These are phyloP conservation scores for Priceomyces fermenticarens DNA, from an alignment of 805 yeast genomes.

Conservation along the genomic window DNA sequence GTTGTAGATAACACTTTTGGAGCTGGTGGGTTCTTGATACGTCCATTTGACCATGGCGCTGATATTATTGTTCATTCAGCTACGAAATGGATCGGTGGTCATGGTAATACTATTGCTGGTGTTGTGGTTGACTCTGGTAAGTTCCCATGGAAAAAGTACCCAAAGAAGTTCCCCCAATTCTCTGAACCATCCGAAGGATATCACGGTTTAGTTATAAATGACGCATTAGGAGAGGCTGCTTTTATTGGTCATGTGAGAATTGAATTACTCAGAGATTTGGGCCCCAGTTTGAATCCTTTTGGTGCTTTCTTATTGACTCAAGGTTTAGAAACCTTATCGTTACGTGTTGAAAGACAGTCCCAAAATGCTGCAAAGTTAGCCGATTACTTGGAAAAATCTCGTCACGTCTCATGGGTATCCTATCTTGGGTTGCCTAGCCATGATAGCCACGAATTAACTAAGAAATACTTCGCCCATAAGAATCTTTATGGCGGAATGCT, in stretches of 20 bases:
- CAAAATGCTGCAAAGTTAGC: conserved; percentile 81
- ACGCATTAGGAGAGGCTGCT: conserved; percentile 77
- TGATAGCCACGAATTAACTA: conserved; percentile 75
- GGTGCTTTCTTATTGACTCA: conserved; percentile 82
- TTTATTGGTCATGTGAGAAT: conserved; percentile 77
- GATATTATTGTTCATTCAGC: conserved; percentile 93
- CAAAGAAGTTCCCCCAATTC: conserved; percentile 88
- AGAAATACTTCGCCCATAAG: conserved; percentile 63
- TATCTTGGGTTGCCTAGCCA: conserved; percentile 86
- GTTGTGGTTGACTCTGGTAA: conserved; percentile 86
- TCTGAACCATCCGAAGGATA: conserved; percentile 90
- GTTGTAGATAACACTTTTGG: conserved; percentile 97
- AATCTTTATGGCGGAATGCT: conserved; percentile 78
- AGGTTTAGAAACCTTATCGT: conserved; percentile 91
- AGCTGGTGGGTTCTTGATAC: conserved; percentile 87
- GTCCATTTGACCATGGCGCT: conserved; percentile 86
- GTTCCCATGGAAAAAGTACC: conserved; percentile 85
- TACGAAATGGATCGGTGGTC: conserved; percentile 98
- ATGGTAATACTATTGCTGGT: conserved; percentile 94
- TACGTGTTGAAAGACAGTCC: conserved; percentile 92
- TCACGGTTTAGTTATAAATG: conserved; percentile 82
- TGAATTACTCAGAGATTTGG: conserved; percentile 87
- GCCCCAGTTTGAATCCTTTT: conserved; percentile 86
- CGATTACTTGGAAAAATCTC: conserved; percentile 64
- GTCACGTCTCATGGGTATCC: conserved; percentile 83